Conservation (phyloP, 306 rosid species). For the Trifolium fragiferum region DNA sequence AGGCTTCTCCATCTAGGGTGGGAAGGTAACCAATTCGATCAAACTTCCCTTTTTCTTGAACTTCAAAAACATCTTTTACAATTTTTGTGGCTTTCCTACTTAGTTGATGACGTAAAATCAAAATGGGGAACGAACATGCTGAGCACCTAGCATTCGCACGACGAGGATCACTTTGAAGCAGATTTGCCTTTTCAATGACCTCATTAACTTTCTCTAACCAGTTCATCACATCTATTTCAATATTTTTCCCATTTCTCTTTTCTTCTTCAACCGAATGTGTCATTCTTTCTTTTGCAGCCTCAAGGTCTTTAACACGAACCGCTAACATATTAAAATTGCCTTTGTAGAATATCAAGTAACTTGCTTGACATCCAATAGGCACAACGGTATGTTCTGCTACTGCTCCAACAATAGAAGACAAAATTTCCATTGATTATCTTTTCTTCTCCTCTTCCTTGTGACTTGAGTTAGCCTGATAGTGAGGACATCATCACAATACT, state of each 20-base stretch:
- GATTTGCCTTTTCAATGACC: background rate
- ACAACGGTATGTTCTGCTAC: background rate
- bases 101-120: background rate
- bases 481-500: no score
- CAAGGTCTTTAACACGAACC: background rate
- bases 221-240: background rate
- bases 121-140: background rate
- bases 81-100: conserved; percentile 10
- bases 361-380: background rate
- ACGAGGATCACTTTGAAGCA: background rate
- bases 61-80: background rate
- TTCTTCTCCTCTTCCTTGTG: background rate
- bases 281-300: background rate
- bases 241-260: background rate
- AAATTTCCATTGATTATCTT: background rate
- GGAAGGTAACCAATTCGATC: background rate
- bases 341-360: background rate
- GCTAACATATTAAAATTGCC: background rate
- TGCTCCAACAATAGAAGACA: background rate
- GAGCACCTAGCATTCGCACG: background rate
- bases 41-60: background rate
- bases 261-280: background rate
- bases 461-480: background rate
- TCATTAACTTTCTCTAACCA: background rate
- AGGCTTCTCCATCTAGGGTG: background rate